These are phyloP conservation scores for Strobilomyces dryophilus DNA, from an alignment of 768 basidiomycete genomes.

Conservation along the genomic window DNA sequence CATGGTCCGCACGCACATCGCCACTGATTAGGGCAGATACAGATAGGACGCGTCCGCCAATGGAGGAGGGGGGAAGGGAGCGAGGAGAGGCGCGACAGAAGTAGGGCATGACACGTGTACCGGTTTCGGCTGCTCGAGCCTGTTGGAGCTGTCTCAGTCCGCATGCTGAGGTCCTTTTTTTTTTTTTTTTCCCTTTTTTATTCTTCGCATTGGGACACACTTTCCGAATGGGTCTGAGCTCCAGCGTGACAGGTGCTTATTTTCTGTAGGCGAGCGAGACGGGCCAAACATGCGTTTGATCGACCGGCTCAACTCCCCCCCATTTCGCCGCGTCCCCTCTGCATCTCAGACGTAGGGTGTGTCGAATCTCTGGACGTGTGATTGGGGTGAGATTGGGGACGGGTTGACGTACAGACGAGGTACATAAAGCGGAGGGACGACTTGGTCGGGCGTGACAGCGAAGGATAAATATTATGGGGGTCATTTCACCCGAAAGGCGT, in stretches of 20 bases:
- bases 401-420: slow-evolving; percentile 14
- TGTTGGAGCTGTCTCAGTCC: slow-evolving; percentile 5
- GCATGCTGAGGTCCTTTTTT: neutral
- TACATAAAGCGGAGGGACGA: neutral
- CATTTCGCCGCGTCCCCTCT: neutral
- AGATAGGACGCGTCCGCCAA: neutral
- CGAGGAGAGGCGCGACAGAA: neutral
- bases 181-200: neutral
- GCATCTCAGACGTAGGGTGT: slow-evolving; percentile 14
- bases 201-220: slow-evolving; percentile 1
- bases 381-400: neutral
- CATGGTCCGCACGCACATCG: too few species aligned
- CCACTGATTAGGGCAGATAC: neutral
- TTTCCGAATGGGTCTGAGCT: slow-evolving; percentile 20
- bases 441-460: neutral
- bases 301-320: slow-evolving; percentile 9
- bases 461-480: slow-evolving; percentile 2
- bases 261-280: slow-evolving; percentile 6
- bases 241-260: slow-evolving; percentile 3
- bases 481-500: slow-evolving; percentile 3
- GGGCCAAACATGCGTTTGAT: neutral
- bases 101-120: slow-evolving; percentile 1
- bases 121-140: slow-evolving; percentile 15
- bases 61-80: neutral
- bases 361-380: slow-evolving; percentile 7